Evolutionary conservation across 2,329 filamentous ascomycete species (phyloP).

Genomic region (Dothideomycetes sp.): DNA sequence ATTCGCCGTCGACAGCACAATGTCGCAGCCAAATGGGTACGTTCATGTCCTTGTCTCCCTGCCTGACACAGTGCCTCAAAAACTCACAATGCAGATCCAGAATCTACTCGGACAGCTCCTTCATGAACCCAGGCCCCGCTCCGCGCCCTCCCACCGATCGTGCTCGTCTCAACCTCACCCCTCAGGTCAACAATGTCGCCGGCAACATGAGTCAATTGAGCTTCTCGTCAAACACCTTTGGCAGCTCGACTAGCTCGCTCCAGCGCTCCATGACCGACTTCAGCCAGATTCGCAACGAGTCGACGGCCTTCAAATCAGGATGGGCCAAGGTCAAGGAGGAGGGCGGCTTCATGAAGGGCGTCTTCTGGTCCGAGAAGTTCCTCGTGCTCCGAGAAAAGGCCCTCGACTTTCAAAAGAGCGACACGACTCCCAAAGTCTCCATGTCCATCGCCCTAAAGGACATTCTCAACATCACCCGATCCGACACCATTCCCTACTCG

Average conservation of each 20-base stretch:
- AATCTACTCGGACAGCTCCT: conserved; percentile 56
- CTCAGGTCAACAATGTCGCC: conserved; percentile 59
- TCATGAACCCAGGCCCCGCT: conserved; percentile 95
- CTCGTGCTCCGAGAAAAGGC: conserved; percentile 86
- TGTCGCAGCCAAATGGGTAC: conserved; percentile 13
- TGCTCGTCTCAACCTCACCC: conserved; percentile 65
- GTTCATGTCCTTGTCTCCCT: background rate
- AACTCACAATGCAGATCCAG: conserved; percentile 25
- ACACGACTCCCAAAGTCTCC: conserved; percentile 71
- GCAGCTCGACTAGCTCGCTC: conserved; percentile 30
- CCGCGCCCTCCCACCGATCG: conserved; percentile 80
- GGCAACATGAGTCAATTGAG: conserved; percentile 71
- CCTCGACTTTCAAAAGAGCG: conserved; percentile 88
- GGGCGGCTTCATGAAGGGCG: conserved; percentile 68
- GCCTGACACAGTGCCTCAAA: conserved; percentile 2
- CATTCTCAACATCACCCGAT: conserved; percentile 80
- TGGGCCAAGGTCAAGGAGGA: conserved; percentile 86
- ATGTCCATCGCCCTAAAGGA: conserved; percentile 78
- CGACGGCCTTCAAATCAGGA: conserved; percentile 49
- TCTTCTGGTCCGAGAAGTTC: conserved; percentile 84
- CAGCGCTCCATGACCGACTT: conserved; percentile 34
- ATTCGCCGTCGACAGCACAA: background rate
- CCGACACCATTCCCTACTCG: conserved; percentile 82
- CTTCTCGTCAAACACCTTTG: conserved; percentile 51
- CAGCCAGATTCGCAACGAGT: conserved; percentile 26